Evolutionary conservation across 805 yeast species (phyloP), one percentile per base, ranked within the genome.

Genomic region (Brettanomyces sp.): DNA sequence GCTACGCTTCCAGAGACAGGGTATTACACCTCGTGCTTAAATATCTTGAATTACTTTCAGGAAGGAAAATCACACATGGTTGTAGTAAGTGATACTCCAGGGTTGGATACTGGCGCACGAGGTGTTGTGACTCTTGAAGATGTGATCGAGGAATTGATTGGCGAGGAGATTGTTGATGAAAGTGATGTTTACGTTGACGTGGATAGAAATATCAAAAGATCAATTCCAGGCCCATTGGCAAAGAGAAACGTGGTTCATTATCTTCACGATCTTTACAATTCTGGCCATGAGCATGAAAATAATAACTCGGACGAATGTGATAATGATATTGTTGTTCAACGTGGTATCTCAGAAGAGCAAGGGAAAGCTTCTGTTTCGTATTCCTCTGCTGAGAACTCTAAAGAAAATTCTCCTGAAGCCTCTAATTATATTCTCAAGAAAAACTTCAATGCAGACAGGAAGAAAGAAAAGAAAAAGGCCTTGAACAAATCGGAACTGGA

Each of bases 61-160:
- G 97, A 91, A 63, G 99, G 99, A 50, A 90, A 89, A 64, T 83
- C 95, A 1, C 99, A 91, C 65, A 91, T 91, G 99, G 91, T 93
- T 56, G 81, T 90, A 35, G 96, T 91, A 6, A 80, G 91, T 52
- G 82, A 80, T 47, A 72, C 72, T 40, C 98, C 98, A 0, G 99
- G 99, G 39, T 77, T 74, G 54, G 71, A 73, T 36, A 58, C 64
- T 22, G 97, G 97, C 21, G 93, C 96, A 1, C 62, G 84, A 32
- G 99, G 99, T 52, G 95, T 91, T 8, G 70, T 91, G 39, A 91
- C 99, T 1, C 70, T 91, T 49, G 99, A 91, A 65, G 99, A 91
- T 60, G 97, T 91, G n/a, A 93, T 91, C 59, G 99, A 91, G 64
- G 99, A 91, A 66, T 73, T 91, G 52, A 91, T 91, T 63, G 99